phyloP scores from a whole-genome alignment of 306 rosid species.

The Lupinus albus region DNA sequence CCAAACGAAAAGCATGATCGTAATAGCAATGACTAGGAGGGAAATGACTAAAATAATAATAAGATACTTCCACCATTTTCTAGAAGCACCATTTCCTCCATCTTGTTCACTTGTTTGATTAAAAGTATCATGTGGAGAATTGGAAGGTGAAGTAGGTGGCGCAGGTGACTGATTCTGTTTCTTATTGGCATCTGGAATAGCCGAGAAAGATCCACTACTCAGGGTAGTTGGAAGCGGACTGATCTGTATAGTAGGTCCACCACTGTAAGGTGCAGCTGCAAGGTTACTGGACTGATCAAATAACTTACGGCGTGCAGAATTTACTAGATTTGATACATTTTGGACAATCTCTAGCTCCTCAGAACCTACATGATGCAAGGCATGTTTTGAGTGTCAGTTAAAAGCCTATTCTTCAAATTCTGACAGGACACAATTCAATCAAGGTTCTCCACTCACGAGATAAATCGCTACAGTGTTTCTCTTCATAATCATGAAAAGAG shows the following conservation, averaged over 20 bases:
- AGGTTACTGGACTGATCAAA: conserved; percentile 75
- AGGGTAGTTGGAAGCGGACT: conserved; percentile 56
- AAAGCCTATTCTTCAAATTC: conserved; percentile 23
- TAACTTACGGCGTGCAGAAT: conserved; percentile 66
- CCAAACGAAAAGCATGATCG: conserved; percentile 58
- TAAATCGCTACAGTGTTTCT: conserved; percentile 39
- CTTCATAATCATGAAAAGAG: conserved; percentile 37
- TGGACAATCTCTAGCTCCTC: conserved; percentile 41
- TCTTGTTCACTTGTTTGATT: conserved; percentile 35
- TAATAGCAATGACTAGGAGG: conserved; percentile 49
- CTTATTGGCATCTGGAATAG: conserved; percentile 51
- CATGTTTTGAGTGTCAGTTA: conserved; percentile 23
- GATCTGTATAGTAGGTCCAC: conserved; percentile 42
- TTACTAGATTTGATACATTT: conserved; percentile 37
- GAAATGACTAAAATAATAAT: conserved; percentile 46
- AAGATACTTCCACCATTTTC: conserved; percentile 54
- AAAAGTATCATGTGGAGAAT: conserved; percentile 5
- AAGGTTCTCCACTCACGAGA: conserved; percentile 58
- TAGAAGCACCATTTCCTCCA: conserved; percentile 41
- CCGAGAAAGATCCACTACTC: conserved; percentile 90
- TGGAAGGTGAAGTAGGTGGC: conserved; percentile 39
- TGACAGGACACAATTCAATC: conserved; percentile 34
- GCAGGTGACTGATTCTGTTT: conserved; percentile 42
- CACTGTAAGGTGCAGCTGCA: conserved; percentile 63
- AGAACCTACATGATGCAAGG: conserved; percentile 53